Evolutionary conservation across 1,284 basidiomycete species (phyloP).

Genomic region (Naganishia cerealis): DNA sequence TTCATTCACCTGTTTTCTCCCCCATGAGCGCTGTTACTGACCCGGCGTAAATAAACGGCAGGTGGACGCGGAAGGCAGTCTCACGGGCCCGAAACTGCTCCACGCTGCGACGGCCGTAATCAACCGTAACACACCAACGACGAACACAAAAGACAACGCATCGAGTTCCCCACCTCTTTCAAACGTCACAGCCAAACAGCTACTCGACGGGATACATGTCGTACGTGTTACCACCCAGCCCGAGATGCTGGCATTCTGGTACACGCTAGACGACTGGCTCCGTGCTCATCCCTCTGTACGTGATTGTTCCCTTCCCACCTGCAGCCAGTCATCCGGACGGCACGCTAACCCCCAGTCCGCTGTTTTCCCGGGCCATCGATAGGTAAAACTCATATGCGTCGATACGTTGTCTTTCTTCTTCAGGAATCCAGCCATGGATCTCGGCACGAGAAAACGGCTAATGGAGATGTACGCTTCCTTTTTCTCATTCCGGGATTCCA

Average conservation of each 20-base stretch:
- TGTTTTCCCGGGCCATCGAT: not conserved
- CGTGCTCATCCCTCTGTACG: slow-evolving; percentile 45
- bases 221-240: slow-evolving; percentile 48
- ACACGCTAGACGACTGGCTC: slow-evolving; percentile 51
- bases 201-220: slow-evolving; percentile 48
- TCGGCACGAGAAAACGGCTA: slow-evolving; percentile 39
- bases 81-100: slow-evolving; percentile 42
- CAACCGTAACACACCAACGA: not conserved
- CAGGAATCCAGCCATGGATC: slow-evolving; percentile 49
- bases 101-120: slow-evolving; percentile 32
- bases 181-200: slow-evolving; percentile 27
- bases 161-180: not conserved
- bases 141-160: not conserved
- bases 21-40: not conserved
- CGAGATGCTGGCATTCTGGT: slow-evolving; percentile 50
- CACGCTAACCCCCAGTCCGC: not conserved
- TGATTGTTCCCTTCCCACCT: not conserved
- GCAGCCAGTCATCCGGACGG: not conserved
- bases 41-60: slow-evolving; percentile 1
- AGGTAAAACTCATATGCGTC: slow-evolving; percentile 51
- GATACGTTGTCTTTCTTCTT: slow-evolving; percentile 54
- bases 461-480: slow-evolving; percentile 47
- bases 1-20: slow-evolving; percentile 32
- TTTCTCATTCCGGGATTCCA: not conserved
- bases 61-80: slow-evolving; percentile 51